Conservation (phyloP, 1,284 basidiomycete genomes). For the Jaminaea rosea region DNA sequence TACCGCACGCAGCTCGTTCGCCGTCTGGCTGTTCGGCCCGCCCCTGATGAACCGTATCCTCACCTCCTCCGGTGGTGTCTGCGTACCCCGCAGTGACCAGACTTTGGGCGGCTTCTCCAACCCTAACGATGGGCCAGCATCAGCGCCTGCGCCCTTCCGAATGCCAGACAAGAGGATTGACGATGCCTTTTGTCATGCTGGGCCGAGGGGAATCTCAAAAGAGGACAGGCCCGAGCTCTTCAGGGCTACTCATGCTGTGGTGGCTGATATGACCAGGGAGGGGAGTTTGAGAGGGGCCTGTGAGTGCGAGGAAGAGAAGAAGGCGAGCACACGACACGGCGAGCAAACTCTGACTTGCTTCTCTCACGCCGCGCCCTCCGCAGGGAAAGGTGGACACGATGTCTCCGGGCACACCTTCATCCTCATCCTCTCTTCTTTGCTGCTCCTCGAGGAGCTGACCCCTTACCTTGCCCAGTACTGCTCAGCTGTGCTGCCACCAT, state of each 20-base stretch:
- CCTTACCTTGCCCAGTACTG: slow-evolving; percentile 47
- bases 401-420: slow-evolving; percentile 91
- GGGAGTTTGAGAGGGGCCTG: slow-evolving; percentile 6
- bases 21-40: slow-evolving; percentile 86
- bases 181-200: slow-evolving; percentile 21
- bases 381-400: slow-evolving; percentile 79
- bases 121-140: background rate
- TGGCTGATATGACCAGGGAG: background rate
- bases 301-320: slow-evolving; percentile 7
- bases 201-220: background rate
- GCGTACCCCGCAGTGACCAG: slow-evolving; percentile 51
- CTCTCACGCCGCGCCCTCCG: too few species aligned
- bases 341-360: too few species aligned
- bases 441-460: slow-evolving; percentile 67
- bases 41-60: slow-evolving; percentile 67
- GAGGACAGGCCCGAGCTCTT: slow-evolving; percentile 51
- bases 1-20: slow-evolving; percentile 45
- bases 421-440: slow-evolving; percentile 69
- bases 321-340: too few species aligned
- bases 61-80: slow-evolving; percentile 69
- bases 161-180: slow-evolving; percentile 9
- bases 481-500: background rate
- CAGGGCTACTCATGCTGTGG: slow-evolving; percentile 32
- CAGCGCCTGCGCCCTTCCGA: background rate
- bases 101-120: background rate